These are phyloP conservation scores for Dictyostelium intermedium DNA, from an alignment of 78 protist species.

Conservation along the genomic window DNA sequence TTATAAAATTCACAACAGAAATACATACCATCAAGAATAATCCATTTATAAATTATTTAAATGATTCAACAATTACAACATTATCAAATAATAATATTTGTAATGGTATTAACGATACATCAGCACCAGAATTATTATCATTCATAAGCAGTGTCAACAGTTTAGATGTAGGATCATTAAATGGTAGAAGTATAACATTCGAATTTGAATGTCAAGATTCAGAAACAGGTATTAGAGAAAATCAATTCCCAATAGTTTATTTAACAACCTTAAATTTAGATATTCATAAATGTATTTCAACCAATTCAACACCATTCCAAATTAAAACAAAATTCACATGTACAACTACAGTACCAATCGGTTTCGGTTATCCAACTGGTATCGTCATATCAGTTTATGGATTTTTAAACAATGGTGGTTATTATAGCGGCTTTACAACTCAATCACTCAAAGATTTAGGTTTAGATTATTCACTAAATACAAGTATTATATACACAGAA, in stretches of 20 bases:
- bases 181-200: not conserved
- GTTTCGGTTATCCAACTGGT: not conserved
- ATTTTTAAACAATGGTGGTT: not conserved
- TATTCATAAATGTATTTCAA: not conserved
- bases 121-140: not conserved
- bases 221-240: not conserved
- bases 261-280: not conserved
- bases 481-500: not conserved
- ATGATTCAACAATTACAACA: not conserved
- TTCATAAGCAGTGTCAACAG: not conserved
- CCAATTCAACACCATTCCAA: not conserved
- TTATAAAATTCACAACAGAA: not conserved
- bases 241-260: not conserved
- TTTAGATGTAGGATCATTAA: not conserved
- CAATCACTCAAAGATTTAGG: not conserved
- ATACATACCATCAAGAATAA: not conserved
- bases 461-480: not conserved
- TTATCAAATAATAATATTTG: not conserved
- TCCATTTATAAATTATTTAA: not conserved
- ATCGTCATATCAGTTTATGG: not conserved
- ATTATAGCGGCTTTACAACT: not conserved
- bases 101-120: not conserved
- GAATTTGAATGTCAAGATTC: not conserved
- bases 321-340: not conserved
- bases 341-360: not conserved